These are phyloP conservation scores for Cyclanthera cordifolia DNA, from an alignment of 306 rosid species.

Conservation along the genomic window DNA sequence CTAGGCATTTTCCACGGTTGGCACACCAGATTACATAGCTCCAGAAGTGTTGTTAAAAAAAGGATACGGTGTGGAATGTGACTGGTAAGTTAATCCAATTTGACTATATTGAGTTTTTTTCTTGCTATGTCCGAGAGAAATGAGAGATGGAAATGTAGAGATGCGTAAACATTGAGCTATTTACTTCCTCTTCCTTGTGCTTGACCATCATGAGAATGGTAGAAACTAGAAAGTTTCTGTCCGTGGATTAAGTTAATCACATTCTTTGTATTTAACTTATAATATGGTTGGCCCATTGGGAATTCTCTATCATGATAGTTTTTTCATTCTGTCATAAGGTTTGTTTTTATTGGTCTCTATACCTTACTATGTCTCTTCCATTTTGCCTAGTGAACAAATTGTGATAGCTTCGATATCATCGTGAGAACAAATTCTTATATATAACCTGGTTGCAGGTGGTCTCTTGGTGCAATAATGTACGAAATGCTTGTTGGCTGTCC, in stretches of 20 bases:
- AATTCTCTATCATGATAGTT: neutral
- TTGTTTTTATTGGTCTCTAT: neutral
- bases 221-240: neutral
- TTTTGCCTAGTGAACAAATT: neutral
- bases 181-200: neutral
- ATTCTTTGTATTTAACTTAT: neutral
- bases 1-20: slow-evolving; percentile 88
- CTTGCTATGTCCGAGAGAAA: neutral
- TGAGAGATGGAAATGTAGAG: neutral
- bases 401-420: neutral
- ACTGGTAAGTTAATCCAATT: slow-evolving; percentile 46
- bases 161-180: neutral
- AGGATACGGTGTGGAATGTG: slow-evolving; percentile 83
- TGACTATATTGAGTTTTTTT: neutral
- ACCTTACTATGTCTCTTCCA: neutral
- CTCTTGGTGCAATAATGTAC: slow-evolving; percentile 92
- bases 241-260: neutral
- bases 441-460: slow-evolving; percentile 65
- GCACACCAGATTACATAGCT: slow-evolving; percentile 90
- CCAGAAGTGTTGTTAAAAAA: slow-evolving; percentile 79
- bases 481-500: slow-evolving; percentile 97
- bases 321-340: too few species aligned
- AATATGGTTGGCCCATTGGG: neutral
- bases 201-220: neutral
- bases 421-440: slow-evolving; percentile 5